Conservation (phyloP, 805 yeast species). For the Zygoascus flipseniorum region DNA sequence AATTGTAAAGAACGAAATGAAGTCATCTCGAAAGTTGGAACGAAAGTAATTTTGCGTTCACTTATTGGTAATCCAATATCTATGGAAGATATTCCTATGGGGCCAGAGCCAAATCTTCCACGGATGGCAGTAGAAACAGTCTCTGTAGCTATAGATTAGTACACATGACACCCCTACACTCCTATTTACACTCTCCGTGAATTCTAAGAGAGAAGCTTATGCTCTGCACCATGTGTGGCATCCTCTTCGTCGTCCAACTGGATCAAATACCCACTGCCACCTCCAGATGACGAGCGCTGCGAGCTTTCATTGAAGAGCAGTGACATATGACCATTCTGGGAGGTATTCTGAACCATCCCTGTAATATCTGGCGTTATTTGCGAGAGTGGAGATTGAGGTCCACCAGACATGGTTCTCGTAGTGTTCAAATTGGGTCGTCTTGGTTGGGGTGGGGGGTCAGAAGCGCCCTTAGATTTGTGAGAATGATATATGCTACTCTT, state of each 20-base stretch:
- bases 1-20: conserved; percentile 73
- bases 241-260: conserved; percentile 4
- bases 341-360: background rate
- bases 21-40: conserved; percentile 84
- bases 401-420: background rate
- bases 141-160: background rate
- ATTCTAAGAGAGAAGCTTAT: background rate
- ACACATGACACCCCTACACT: background rate
- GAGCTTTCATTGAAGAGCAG: background rate
- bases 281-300: background rate
- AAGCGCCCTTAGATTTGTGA: background rate
- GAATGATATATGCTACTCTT: background rate
- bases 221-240: background rate
- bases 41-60: conserved; percentile 55
- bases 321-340: background rate
- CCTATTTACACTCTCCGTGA: background rate
- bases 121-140: background rate
- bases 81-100: conserved; percentile 31
- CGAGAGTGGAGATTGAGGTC: background rate
- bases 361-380: background rate
- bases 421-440: background rate
- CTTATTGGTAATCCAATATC: conserved; percentile 50
- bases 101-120: conserved; percentile 28
- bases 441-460: background rate
- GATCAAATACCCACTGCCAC: conserved; percentile 2